phyloP scores from a whole-genome alignment of 345 rosid genomes.

The Erucastrum elatum region DNA sequence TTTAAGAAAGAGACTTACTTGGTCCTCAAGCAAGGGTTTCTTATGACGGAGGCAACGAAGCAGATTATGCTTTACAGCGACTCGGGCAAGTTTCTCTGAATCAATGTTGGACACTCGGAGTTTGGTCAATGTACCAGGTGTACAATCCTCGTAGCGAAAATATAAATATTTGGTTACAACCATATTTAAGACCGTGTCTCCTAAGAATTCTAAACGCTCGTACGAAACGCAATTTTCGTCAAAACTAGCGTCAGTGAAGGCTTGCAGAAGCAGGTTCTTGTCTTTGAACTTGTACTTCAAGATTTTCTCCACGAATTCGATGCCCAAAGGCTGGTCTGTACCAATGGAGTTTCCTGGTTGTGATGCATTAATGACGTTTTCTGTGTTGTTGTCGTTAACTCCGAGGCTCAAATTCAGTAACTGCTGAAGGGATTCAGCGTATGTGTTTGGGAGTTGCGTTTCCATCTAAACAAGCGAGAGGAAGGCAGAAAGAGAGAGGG shows the following conservation, averaged over 20 bases:
- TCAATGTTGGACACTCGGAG: constrained; percentile 69
- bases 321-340: constrained; percentile 17
- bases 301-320: constrained; percentile 47
- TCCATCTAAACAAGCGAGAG: background rate
- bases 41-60: constrained; percentile 57
- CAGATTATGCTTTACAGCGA: constrained; percentile 50
- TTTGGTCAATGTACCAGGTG: constrained; percentile 56
- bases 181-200: constrained; percentile 54
- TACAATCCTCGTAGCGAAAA: constrained; percentile 40
- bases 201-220: constrained; percentile 53
- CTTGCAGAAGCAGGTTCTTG: constrained; percentile 48
- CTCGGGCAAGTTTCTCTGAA: constrained; percentile 68
- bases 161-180: constrained; percentile 43
- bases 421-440: background rate
- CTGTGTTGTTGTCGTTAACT: background rate
- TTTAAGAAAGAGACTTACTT: constrained; percentile 44
- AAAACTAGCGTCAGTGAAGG: constrained; percentile 51
- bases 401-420: background rate
- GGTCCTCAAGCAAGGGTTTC: constrained; percentile 54
- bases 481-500: background rate
- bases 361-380: background rate
- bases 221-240: constrained; percentile 36
- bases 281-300: constrained; percentile 47
- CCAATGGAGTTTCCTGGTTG: background rate
- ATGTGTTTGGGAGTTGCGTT: constrained; percentile 3